These are phyloP conservation scores for Podaxis rugospora DNA, from an alignment of 768 basidiomycete species.

Conservation along the genomic window DNA sequence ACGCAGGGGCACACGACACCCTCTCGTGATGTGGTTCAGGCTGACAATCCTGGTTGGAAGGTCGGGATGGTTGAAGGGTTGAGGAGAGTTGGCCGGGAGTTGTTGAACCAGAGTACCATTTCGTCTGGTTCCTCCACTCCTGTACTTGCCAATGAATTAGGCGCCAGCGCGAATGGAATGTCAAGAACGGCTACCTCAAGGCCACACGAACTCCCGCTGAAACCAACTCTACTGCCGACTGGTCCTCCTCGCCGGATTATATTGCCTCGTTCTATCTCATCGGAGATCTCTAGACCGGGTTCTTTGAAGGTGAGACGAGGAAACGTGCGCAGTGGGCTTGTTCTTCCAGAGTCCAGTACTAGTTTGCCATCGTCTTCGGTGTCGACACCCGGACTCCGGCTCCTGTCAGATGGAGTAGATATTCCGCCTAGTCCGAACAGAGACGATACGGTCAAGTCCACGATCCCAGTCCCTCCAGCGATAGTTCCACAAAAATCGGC, in stretches of 20 bases:
- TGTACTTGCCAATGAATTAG: neutral
- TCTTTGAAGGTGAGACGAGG: neutral
- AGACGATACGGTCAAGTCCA: neutral
- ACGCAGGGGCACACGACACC: neutral
- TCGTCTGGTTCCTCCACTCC: neutral
- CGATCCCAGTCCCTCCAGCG: neutral
- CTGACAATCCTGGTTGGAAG: neutral
- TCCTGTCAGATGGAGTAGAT: neutral
- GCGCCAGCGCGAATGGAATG: neutral
- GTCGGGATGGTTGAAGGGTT: neutral
- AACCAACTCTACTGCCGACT: neutral
- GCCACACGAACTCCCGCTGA: too few relatives aligned
- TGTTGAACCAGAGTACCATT: neutral
- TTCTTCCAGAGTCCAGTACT: neutral
- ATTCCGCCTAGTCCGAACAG: neutral
- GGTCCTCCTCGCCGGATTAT: neutral
- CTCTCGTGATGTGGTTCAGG: neutral
- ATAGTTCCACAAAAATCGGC: neutral
- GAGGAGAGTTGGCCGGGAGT: neutral
- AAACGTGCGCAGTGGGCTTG: neutral
- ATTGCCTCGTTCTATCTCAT: neutral
- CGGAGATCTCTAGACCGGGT: neutral
- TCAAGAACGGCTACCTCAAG: neutral
- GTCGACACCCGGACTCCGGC: neutral
- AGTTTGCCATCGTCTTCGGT: neutral